Percentiles rank a stretch among this genome's conserved stretches.
phyloP scores from a whole-genome alignment of 2,329 filamentous ascomycete species.

The Fusarium metavorans region DNA sequence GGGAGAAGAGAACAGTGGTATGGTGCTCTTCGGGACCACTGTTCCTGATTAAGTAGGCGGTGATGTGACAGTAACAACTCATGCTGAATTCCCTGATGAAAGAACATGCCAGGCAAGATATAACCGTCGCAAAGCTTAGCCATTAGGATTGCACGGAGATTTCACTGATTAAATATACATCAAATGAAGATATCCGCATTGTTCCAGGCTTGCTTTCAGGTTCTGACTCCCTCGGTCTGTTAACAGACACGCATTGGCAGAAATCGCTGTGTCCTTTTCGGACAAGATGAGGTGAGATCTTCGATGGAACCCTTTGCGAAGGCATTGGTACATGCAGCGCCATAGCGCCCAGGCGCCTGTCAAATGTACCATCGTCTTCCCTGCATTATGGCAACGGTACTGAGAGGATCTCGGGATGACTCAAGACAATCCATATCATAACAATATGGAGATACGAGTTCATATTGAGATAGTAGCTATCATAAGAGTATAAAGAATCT shows the following conservation, averaged over 20 bases:
- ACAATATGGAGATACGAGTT: not conserved
- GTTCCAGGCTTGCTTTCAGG: not conserved
- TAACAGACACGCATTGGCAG: not conserved
- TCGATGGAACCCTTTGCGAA: not conserved
- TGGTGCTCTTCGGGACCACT: not conserved
- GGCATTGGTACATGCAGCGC: not conserved
- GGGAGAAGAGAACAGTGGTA: not conserved
- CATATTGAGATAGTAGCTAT: not conserved
- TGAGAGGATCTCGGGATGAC: not conserved
- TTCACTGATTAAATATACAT: rapidly evolving
- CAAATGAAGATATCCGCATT: not conserved
- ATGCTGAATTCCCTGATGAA: not conserved
- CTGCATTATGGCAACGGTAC: not conserved
- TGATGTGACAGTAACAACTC: not conserved
- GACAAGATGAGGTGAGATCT: not conserved
- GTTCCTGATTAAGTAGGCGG: not conserved
- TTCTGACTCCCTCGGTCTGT: not conserved
- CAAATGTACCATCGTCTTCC: not conserved
- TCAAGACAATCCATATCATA: not conserved
- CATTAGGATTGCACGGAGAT: rapidly evolving
- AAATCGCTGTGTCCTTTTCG: not conserved
- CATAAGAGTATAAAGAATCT: not conserved
- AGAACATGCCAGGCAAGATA: not conserved
- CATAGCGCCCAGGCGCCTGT: not conserved
- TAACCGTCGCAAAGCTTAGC: not conserved